phyloP scores from a whole-genome alignment of 2,329 filamentous ascomycete species.

The Ophiostoma sp. region DNA sequence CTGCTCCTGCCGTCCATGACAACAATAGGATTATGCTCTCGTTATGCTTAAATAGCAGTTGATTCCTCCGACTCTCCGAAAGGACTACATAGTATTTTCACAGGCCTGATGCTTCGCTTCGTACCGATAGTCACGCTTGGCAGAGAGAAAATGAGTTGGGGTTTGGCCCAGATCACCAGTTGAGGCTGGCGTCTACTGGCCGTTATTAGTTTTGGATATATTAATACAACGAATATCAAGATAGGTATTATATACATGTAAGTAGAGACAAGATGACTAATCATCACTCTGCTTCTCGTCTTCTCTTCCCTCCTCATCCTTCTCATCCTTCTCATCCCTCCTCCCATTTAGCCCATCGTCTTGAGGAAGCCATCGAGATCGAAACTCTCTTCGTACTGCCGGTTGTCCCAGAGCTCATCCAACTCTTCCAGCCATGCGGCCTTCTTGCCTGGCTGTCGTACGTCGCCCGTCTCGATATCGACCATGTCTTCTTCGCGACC shows the following conservation, averaged over 20 bases:
- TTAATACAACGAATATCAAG: background rate
- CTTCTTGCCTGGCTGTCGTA: slow-evolving; percentile 93
- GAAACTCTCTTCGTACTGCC: slow-evolving; percentile 97
- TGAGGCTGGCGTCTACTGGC: background rate
- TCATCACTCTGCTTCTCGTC: background rate
- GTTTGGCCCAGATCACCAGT: background rate
- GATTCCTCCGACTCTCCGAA: background rate
- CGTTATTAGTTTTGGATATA: slow-evolving; percentile 11
- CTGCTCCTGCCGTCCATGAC: background rate
- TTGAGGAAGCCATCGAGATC: slow-evolving; percentile 92
- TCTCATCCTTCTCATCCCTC: background rate
- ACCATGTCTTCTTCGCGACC: slow-evolving; percentile 80
- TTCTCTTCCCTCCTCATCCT: background rate
- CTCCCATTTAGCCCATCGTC: slow-evolving; percentile 65
- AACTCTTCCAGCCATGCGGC: slow-evolving; percentile 85
- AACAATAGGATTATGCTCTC: background rate
- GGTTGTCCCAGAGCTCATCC: slow-evolving; percentile 94
- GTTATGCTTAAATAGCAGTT: background rate
- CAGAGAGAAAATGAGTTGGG: background rate
- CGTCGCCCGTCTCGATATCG: slow-evolving; percentile 84
- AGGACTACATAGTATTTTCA: background rate
- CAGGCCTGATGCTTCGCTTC: background rate
- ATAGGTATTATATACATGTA: background rate
- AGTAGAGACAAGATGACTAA: background rate
- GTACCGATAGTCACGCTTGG: background rate